Conservation (phyloP, 352 stramenopile genomes). For the Phytopythium montanum region DNA sequence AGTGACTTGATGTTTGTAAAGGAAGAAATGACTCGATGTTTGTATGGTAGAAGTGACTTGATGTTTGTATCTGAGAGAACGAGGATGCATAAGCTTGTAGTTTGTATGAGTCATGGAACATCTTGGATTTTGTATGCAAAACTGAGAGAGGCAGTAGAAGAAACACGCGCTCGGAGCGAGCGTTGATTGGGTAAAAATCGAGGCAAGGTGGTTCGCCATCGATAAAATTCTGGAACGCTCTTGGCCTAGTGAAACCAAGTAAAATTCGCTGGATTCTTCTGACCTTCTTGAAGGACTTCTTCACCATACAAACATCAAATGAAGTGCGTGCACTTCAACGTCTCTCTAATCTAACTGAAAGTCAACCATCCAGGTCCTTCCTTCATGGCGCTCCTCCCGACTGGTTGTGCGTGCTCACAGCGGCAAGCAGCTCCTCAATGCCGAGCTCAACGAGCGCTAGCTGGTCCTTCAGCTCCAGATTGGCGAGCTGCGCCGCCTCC, state of each 20-base stretch:
- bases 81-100: background rate
- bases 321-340: background rate
- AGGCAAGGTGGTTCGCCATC: too few species aligned
- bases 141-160: background rate
- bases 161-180: background rate
- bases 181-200: background rate
- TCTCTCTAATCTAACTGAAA: background rate
- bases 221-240: too few species aligned
- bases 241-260: too few species aligned
- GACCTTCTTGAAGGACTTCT: background rate
- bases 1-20: background rate
- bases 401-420: too few species aligned
- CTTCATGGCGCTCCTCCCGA: background rate
- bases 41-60: background rate
- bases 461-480: conserved; percentile 1
- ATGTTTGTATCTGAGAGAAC: background rate
- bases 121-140: background rate
- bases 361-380: background rate
- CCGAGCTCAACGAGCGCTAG: conserved; percentile 1
- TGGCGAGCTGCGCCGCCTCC: background rate
- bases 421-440: background rate
- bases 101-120: background rate
- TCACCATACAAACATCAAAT: background rate
- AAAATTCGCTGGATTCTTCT: background rate
- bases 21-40: background rate